Evolutionary conservation across 2,329 filamentous ascomycete genomes (phyloP), one percentile per base, ranked within the genome.

Genomic region (Trichoderma lentiforme): DNA sequence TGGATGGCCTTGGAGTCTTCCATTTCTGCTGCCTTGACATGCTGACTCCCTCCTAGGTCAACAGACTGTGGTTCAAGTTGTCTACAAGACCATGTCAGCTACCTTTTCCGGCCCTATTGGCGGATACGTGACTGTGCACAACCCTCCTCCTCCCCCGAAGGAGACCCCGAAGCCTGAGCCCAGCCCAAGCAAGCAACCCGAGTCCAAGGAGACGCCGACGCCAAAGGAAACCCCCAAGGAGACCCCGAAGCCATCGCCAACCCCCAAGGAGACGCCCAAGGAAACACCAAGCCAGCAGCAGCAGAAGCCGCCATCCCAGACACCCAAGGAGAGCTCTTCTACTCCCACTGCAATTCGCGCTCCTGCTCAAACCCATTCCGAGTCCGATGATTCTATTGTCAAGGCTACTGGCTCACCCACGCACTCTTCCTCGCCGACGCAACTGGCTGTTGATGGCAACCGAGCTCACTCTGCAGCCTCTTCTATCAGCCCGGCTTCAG

Each of bases 81-180:
- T 85, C 24, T 85, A 82, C 75, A 80, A 81, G 64, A 86, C 84
- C 47, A 73, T 84, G 77, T 74, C 77, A 6, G 76, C 81, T 14
- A 83, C 80, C 5, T 85, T 85, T 47, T 78, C 80, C 43, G 84
- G 83, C n/a, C 76, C 78, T 6, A 78, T 86, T 70, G 84, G 76
- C 32, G 82, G 84, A 30, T 85, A 82, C 70, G 80, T 80, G 39
- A 85, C 83, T 6, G 63, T 82, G 11, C 76, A 72, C 11, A 47
- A 71, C 58, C 76, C 77, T 12, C 26, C 74, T 32, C 57, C 74
- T 43, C 60, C 69, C 7, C 57, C 74, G 8, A 71, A 73, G 53
- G 57, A 60, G 57, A 60, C 57, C 1, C 70, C 60, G 4, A 70
- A 73, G 30, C 65, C 58, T 30, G 53, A 57, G 18, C 30, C 64